Base-by-base conservation (phyloP, 257 asterid genomes). In the Datura wrightii region DNA sequence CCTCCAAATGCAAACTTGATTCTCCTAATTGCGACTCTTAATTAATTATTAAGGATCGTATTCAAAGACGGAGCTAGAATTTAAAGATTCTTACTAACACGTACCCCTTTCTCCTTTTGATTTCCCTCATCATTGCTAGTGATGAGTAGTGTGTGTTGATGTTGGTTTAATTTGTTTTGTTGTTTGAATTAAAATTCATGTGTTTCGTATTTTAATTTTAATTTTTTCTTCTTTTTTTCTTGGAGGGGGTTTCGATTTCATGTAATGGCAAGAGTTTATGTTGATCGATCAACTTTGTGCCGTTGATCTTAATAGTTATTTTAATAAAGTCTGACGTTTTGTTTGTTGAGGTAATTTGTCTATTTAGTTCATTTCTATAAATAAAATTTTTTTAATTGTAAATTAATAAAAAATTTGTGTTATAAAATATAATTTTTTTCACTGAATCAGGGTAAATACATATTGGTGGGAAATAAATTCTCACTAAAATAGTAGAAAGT, bases 1-100 rank as follows among this genome's bases (percentile, higher is more conserved):
- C 87, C 0, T 66, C 44, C 5, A 72, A 56, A 71, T 84, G 88
- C 84, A 62, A 78, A 3, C 86, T 62, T 13, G 8, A 7, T 0
- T 65, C 82, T 34, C 66, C 67, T 10, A 54, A 56, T 3, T 76
- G 81, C 8, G 16, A 6, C 2, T n/a, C n/a, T 24, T 76, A 13
- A 18, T n/a, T 44, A 39, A 52, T 52, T 39, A 1, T 2, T 39
- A 4, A 24, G 31, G 31, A 24, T 24, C 31, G 31, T 24, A 39
- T 39, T 34, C 5, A 5, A 10, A 34, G 42, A 0, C 5, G 72
- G 0, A 34, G 6, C 3, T 0, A 1, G 5, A 5, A 13, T 34
- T 65, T 11, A 10, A 65, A 65, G 44, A 5, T 0, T n/a, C 2
- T 2, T 44, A 44, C 9, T 5, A 0, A 71, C 9, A 63, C 9